Base-by-base conservation (phyloP, 768 basidiomycete species). In the Tubosaeta sp. region DNA sequence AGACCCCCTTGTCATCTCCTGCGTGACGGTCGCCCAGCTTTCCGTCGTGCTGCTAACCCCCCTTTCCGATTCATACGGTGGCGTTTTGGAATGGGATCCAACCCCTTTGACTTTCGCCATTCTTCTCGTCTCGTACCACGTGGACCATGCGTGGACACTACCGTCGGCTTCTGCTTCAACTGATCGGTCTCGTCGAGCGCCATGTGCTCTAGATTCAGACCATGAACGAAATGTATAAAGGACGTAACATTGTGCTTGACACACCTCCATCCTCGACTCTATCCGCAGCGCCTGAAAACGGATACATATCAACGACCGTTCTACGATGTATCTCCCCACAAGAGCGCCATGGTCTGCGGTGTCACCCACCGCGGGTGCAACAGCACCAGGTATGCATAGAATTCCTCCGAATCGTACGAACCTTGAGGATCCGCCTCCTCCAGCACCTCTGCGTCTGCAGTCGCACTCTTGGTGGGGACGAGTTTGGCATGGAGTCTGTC, bases 31-130 rank as follows among this genome's bases (percentile, higher is more conserved):
- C 84, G 78, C 30, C 88, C 88, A 35, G 87, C 75, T 68, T 82
- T 87, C 57, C 84, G 75, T 48, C 77, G 73, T 30, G 77, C 84
- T 35, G 79, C 80, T 14, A 80, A 49, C 12, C 70, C 71, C 29
- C 86, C 87, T 63, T 89, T 85, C 32, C 83, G 76, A 61, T 87
- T 89, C 76, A 84, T 77, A 30, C 78, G 80, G 35, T 65, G 72
- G 9, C 75, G 64, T 53, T 73, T 74, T 8, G 79, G 74, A 56
- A 78, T 65, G 22, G 82, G 69, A 8, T 72, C 62, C 67, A 89
- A 61, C 27, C 92, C 92, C 65, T 92, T 94, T 21, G 90, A 85
- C 49, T 71, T 71, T 64, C 90, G 74, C 92, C 92, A 94, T 57
- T 82, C 76, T 64, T 92, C 91, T 55, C 88, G 76, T 53, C 92